These are phyloP conservation scores for Pelargonium fulgidum DNA, from an alignment of 441 rosid genomes.

Conservation along the genomic window DNA sequence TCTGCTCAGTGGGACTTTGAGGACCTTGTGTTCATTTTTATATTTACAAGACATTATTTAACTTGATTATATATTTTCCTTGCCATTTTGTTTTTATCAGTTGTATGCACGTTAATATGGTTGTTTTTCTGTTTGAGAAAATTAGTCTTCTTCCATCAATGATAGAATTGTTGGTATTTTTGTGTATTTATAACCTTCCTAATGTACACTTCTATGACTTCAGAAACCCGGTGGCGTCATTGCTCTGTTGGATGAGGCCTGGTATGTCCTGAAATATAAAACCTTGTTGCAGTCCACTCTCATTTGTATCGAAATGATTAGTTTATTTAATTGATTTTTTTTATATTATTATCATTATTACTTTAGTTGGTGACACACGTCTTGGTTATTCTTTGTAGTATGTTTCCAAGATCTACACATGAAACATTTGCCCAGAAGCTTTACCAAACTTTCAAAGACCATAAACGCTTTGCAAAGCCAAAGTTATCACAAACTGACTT, in stretches of 20 bases:
- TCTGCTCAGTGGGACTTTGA: too few species aligned
- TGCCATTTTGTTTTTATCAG: not conserved
- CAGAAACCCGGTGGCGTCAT: slow-evolving; percentile 99
- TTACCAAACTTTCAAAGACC: slow-evolving; percentile 88
- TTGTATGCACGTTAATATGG: not conserved
- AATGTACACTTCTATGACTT: slow-evolving; percentile 29
- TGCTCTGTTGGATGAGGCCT: slow-evolving; percentile 96
- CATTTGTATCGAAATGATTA: not conserved
- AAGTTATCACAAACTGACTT: slow-evolving; percentile 86
- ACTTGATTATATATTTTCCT: not conserved
- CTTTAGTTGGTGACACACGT: slow-evolving; percentile 17
- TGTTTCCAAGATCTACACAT: slow-evolving; percentile 96
- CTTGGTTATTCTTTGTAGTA: slow-evolving; percentile 42
- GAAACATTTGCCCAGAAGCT: slow-evolving; percentile 92
- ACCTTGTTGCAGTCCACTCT: slow-evolving; percentile 3
- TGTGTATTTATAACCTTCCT: slow-evolving; percentile 17
- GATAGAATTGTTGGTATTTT: not conserved
- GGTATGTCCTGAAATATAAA: slow-evolving; percentile 44
- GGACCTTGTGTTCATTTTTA: not conserved
- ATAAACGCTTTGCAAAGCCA: slow-evolving; percentile 90
- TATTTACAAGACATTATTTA: not conserved
- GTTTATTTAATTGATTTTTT: not conserved
- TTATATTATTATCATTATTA: not conserved
- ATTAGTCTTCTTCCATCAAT: slow-evolving; percentile 6
- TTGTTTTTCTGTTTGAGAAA: slow-evolving; percentile 10